These are phyloP conservation scores for Sporobolomyces phaffii DNA, from an alignment of 768 basidiomycete genomes.

Conservation along the genomic window DNA sequence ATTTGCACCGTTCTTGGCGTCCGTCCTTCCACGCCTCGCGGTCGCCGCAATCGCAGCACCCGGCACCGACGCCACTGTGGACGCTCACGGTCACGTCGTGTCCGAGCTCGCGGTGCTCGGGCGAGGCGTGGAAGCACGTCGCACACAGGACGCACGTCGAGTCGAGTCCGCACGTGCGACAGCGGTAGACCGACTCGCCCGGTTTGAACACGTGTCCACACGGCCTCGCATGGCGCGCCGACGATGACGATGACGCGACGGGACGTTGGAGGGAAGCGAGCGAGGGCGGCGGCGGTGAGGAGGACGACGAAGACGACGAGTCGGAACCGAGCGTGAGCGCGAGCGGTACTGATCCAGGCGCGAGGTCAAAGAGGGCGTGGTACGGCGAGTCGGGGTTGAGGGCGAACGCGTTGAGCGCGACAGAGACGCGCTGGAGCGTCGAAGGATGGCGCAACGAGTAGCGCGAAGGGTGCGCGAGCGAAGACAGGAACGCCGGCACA, in stretches of 20 bases:
- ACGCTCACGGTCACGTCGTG: slow-evolving; percentile 94
- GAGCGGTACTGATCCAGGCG: too few species aligned
- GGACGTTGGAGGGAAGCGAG: neutral
- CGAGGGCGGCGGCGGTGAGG: too few species aligned
- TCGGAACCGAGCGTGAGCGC: neutral
- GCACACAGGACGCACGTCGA: slow-evolving; percentile 86
- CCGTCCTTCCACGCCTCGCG: slow-evolving; percentile 72
- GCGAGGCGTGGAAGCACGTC: slow-evolving; percentile 78
- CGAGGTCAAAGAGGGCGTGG: neutral
- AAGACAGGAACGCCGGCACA: neutral
- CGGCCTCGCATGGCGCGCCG: slow-evolving; percentile 5
- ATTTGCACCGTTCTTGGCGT: slow-evolving; percentile 69
- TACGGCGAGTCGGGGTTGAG: neutral
- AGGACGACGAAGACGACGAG: neutral
- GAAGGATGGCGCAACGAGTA: neutral
- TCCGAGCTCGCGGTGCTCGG: slow-evolving; percentile 57
- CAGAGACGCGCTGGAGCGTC: neutral
- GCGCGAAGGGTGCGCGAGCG: neutral
- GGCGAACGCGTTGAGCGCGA: slow-evolving; percentile 7
- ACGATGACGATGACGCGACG: neutral
- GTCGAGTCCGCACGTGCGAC: slow-evolving; percentile 89
- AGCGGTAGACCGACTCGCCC: slow-evolving; percentile 86
- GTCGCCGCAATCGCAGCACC: slow-evolving; percentile 94
- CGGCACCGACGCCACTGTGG: slow-evolving; percentile 62
- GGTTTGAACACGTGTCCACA: slow-evolving; percentile 83